phyloP scores from a whole-genome alignment of 352 stramenopile genomes.

The Phytophthora melonis region DNA sequence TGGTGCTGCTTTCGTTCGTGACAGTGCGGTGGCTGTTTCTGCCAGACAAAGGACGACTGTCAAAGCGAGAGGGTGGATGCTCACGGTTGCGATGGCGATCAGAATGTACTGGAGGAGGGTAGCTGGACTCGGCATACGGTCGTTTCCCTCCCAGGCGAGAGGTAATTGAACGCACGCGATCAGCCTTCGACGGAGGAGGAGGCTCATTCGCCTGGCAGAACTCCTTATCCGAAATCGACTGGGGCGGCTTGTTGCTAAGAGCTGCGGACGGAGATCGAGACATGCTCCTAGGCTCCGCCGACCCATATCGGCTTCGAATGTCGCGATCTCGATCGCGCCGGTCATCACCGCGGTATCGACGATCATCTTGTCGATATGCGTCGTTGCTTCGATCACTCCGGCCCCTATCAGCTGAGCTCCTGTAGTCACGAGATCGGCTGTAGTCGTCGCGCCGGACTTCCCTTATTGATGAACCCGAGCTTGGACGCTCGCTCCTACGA shows the following conservation, averaged over 20 bases:
- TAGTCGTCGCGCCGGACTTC: slow-evolving; percentile 17
- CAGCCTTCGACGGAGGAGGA: slow-evolving; percentile 16
- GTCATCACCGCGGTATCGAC: slow-evolving; percentile 19
- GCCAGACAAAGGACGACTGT: slow-evolving; percentile 20
- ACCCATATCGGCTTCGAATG: slow-evolving; percentile 9
- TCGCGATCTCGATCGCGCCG: slow-evolving; percentile 28
- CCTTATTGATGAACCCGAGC: slow-evolving; percentile 14
- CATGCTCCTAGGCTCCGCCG: slow-evolving; percentile 6
- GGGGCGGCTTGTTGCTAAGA: slow-evolving; percentile 15
- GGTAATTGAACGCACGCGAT: slow-evolving; percentile 21
- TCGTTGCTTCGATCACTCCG: slow-evolving; percentile 17
- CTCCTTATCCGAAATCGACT: slow-evolving; percentile 65
- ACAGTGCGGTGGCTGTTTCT: slow-evolving; percentile 33
- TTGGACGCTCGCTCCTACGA: slow-evolving; percentile 5
- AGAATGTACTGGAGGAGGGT: slow-evolving; percentile 19
- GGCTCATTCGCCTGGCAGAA: slow-evolving; percentile 66
- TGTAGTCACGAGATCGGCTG: slow-evolving; percentile 23
- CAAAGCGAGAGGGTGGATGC: slow-evolving; percentile 12
- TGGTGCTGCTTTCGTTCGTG: slow-evolving; percentile 21
- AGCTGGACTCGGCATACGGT: slow-evolving; percentile 29
- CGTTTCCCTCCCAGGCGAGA: slow-evolving; percentile 31
- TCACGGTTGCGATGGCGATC: slow-evolving; percentile 21
- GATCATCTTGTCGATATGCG: slow-evolving; percentile 5
- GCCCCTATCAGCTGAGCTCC: slow-evolving; percentile 18
- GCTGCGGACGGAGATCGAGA: slow-evolving; percentile 20